Conservation (phyloP, 2,329 filamentous ascomycete genomes). For the Trichophyton benhamiae region DNA sequence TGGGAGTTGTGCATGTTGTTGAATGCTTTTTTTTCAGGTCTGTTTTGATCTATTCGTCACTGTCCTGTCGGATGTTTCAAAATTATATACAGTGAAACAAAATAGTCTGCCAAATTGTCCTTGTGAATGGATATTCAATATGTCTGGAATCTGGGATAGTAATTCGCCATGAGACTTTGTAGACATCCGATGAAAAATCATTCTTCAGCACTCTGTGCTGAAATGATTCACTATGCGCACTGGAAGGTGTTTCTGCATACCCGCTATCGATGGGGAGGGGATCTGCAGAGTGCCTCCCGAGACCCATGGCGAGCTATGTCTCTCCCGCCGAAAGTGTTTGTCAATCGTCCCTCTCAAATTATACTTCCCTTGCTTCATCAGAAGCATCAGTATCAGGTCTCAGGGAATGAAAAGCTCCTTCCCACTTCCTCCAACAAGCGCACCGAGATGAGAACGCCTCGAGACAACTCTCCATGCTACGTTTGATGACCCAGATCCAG, state of each 20-base stretch:
- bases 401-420: slow-evolving; percentile 24
- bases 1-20: neutral
- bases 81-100: neutral
- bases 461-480: slow-evolving; percentile 30
- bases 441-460: slow-evolving; percentile 28
- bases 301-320: too few relatives aligned
- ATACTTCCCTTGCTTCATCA: neutral
- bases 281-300: too few relatives aligned
- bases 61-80: neutral
- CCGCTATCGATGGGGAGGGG: too few relatives aligned
- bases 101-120: neutral
- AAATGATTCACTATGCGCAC: too few relatives aligned
- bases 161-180: neutral
- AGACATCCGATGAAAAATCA: too few relatives aligned
- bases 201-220: too few relatives aligned
- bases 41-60: neutral
- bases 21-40: too few relatives aligned
- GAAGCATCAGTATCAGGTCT: slow-evolving; percentile 4
- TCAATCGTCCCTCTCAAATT: too few relatives aligned
- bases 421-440: slow-evolving; percentile 25
- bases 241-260: too few relatives aligned
- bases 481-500: neutral
- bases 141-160: neutral
- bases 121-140: neutral
- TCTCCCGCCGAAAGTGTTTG: too few relatives aligned